Conservation (phyloP, 176 grass and related monocot genomes). For the Olyra latifolia region DNA sequence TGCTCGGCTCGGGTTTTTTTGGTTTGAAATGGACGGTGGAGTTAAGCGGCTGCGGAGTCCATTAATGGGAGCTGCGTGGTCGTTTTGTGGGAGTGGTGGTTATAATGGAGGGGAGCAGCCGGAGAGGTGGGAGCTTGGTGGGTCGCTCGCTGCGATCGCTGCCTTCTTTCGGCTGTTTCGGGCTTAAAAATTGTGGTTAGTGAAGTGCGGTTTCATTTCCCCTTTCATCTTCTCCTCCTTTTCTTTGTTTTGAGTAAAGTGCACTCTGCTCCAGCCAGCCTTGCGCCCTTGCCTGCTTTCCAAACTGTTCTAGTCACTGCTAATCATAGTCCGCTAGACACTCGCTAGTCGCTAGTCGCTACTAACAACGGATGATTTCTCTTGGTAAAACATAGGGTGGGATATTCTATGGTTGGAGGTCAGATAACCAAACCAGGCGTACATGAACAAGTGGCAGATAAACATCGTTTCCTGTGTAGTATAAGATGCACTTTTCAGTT, state of each 20-base stretch:
- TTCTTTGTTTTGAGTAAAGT: conserved; percentile 39
- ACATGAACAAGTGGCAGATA: neutral
- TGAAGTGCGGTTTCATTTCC: conserved; percentile 31
- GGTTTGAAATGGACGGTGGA: conserved; percentile 38
- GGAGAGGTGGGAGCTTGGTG: conserved; percentile 38
- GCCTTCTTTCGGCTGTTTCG: conserved; percentile 48
- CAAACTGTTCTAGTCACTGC: neutral
- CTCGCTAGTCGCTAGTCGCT: too few species aligned
- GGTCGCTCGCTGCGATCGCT: neutral
- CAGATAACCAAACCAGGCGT: neutral
- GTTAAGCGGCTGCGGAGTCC: conserved; percentile 42
- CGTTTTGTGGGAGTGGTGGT: conserved; percentile 49
- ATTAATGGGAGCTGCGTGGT: conserved; percentile 44
- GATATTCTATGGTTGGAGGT: neutral
- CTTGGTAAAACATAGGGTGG: neutral
- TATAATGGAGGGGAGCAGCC: conserved; percentile 54
- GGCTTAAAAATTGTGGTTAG: conserved; percentile 50
- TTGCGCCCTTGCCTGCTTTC: neutral
- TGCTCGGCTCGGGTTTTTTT: neutral
- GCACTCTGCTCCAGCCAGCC: conserved; percentile 30
- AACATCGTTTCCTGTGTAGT: neutral
- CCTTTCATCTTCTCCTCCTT: neutral
- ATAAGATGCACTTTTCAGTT: neutral
- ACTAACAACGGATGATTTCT: neutral
- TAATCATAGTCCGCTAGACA: neutral